These are phyloP conservation scores for Marsdenia floribunda DNA, from an alignment of 257 asterid species.

Conservation along the genomic window DNA sequence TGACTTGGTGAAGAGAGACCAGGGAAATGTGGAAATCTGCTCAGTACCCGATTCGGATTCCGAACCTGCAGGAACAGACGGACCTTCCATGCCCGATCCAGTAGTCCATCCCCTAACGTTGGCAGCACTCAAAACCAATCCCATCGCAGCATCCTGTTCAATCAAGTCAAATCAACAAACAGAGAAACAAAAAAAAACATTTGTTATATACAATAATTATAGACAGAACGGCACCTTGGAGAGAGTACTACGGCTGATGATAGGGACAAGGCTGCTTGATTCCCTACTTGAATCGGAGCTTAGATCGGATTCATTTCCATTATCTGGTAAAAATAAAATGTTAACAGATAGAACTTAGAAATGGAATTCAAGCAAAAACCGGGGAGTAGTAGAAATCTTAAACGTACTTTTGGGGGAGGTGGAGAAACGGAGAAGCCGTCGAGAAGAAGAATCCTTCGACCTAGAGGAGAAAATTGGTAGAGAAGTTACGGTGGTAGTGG, in stretches of 20 bases:
- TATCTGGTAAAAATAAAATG: slow-evolving; percentile 23
- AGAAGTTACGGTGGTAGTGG: slow-evolving; percentile 38
- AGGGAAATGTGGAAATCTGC: slow-evolving; percentile 77
- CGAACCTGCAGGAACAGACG: slow-evolving; percentile 56
- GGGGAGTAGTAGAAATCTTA: background rate
- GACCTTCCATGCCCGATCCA: slow-evolving; percentile 95
- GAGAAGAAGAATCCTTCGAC: slow-evolving; percentile 34
- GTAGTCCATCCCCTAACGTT: slow-evolving; percentile 93
- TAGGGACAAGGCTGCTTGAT: slow-evolving; percentile 40
- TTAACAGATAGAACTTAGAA: background rate
- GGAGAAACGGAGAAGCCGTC: slow-evolving; percentile 52
- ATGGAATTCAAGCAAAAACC: background rate
- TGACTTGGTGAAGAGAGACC: slow-evolving; percentile 95
- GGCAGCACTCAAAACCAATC: slow-evolving; percentile 75
- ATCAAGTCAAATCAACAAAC: background rate
- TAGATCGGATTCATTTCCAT: slow-evolving; percentile 48
- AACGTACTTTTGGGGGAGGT: slow-evolving; percentile 52
- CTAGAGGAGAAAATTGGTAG: slow-evolving; percentile 47
- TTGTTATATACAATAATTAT: background rate
- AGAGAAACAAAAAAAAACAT: background rate
- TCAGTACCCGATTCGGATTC: slow-evolving; percentile 39
- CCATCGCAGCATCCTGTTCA: slow-evolving; percentile 85
- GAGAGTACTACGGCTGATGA: slow-evolving; percentile 36
- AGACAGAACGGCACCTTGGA: slow-evolving; percentile 38
- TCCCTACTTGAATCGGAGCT: slow-evolving; percentile 32